These are phyloP conservation scores for Tricholoma matsutake DNA, from an alignment of 768 basidiomycete genomes.

Conservation along the genomic window DNA sequence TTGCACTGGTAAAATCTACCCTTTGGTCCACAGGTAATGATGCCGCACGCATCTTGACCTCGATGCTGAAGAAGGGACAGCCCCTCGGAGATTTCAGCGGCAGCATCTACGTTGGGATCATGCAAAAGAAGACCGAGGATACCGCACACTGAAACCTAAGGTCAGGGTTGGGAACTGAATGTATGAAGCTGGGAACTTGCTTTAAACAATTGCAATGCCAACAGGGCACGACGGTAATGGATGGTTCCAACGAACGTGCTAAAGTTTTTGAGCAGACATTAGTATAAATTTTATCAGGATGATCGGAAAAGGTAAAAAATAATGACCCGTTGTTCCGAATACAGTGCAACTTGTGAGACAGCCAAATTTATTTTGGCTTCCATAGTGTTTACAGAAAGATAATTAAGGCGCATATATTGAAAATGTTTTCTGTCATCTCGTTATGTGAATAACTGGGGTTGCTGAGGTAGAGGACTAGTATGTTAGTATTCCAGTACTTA, in stretches of 20 bases:
- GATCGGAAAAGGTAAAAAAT: background rate
- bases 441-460: too few species aligned
- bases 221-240: background rate
- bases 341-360: background rate
- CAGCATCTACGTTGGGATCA: constrained; percentile 70
- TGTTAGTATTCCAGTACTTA: too few species aligned
- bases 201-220: constrained; percentile 1
- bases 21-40: constrained; percentile 93
- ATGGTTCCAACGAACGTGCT: background rate
- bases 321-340: background rate
- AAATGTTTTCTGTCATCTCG: too few species aligned
- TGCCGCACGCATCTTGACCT: constrained; percentile 97
- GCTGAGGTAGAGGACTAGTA: too few species aligned
- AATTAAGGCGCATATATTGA: too few species aligned
- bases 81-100: constrained; percentile 89
- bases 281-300: background rate
- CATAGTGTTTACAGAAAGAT: too few species aligned
- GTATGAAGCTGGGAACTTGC: constrained; percentile 6
- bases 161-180: constrained; percentile 8
- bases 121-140: constrained; percentile 86
- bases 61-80: constrained; percentile 95
- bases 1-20: constrained; percentile 98
- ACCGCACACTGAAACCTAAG: constrained; percentile 68
- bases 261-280: background rate
- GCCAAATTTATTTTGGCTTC: too few species aligned